These are phyloP conservation scores for Geoglossum glabrum DNA, from an alignment of 495 filamentous ascomycete genomes.

Conservation along the genomic window DNA sequence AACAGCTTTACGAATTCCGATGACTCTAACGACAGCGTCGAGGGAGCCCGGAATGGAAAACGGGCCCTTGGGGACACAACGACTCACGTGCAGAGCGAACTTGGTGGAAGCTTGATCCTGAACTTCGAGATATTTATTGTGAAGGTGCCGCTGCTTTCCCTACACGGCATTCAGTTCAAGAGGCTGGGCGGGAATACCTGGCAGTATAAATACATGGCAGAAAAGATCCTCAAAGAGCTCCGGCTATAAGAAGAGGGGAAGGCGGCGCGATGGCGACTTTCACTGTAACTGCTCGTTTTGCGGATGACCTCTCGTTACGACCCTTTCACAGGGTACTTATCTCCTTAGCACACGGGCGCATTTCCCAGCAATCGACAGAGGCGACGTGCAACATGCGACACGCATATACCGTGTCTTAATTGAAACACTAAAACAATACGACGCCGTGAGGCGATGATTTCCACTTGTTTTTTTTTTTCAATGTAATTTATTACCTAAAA, in stretches of 20 bases:
- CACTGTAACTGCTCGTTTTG: background rate
- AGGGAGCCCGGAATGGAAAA: slow-evolving; percentile 23
- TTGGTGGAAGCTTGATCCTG: slow-evolving; percentile 59
- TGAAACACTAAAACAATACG: background rate
- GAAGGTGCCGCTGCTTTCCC: slow-evolving; percentile 80
- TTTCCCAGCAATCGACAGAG: background rate
- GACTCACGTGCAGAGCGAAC: slow-evolving; percentile 69
- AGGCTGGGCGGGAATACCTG: slow-evolving; percentile 86
- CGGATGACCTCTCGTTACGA: background rate
- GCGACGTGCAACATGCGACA: background rate
- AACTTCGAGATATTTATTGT: slow-evolving; percentile 95
- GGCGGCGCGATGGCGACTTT: background rate
- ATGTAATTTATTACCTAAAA: too few species aligned
- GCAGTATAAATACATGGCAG: slow-evolving; percentile 97
- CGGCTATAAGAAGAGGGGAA: slow-evolving; percentile 31
- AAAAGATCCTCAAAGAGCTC: slow-evolving; percentile 77
- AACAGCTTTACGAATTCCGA: slow-evolving; percentile 65
- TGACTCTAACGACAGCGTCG: slow-evolving; percentile 50
- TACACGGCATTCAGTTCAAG: slow-evolving; percentile 98
- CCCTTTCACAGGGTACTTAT: background rate
- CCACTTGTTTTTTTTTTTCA: too few species aligned
- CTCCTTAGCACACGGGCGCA: background rate
- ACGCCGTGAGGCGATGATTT: too few species aligned
- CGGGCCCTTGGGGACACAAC: slow-evolving; percentile 57
- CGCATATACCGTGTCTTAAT: background rate